A percentile compares a stretch with the other conserved stretches of the same genome.
phyloP scores from a whole-genome alignment of 441 rosid species.

The Pelargonium myrrhifolium region DNA sequence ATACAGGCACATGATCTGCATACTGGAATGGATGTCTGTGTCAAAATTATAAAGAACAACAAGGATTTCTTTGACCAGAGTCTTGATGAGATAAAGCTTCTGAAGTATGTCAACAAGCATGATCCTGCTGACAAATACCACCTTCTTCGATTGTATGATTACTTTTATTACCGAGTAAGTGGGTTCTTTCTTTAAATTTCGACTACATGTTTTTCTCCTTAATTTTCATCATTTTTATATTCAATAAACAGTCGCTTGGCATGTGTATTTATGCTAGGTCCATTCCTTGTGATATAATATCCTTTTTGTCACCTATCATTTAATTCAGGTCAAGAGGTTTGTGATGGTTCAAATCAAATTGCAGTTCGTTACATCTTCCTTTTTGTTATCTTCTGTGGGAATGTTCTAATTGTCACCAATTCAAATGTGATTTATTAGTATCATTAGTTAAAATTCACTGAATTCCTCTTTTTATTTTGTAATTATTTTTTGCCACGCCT shows the following conservation, averaged over 20 bases:
- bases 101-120: slow-evolving; percentile 91
- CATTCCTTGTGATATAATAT: background rate
- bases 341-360: no score
- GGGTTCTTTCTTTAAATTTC: slow-evolving; percentile 3
- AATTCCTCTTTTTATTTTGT: no score
- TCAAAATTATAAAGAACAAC: slow-evolving; percentile 94
- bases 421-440: no score
- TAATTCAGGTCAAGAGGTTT: no score
- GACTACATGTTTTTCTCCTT: background rate
- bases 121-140: slow-evolving; percentile 97
- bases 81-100: slow-evolving; percentile 98
- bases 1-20: slow-evolving; percentile 97
- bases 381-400: no score
- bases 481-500: no score
- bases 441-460: no score
- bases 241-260: background rate
- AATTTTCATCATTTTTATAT: background rate
- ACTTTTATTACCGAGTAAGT: slow-evolving; percentile 89
- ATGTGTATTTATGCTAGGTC: background rate
- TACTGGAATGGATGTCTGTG: slow-evolving; percentile 92
- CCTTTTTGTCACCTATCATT: background rate
- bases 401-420: no score
- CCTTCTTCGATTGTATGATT: slow-evolving; percentile 82
- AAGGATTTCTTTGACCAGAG: slow-evolving; percentile 99
- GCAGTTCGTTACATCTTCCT: no score